phyloP scores from a whole-genome alignment of 2,329 filamentous ascomycete genomes.

The Penicillium sp. region DNA sequence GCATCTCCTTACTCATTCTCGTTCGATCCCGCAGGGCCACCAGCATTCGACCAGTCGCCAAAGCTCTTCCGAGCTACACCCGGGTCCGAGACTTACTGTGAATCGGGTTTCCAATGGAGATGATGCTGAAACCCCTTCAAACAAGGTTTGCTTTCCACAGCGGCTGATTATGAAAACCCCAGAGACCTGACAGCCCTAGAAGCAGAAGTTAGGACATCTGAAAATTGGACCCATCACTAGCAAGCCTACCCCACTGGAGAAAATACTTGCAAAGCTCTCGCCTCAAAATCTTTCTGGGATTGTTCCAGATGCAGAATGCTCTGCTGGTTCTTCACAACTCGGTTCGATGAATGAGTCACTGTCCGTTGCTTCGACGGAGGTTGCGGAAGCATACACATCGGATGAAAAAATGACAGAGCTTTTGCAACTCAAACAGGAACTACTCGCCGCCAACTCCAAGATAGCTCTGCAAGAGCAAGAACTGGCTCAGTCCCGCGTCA shows the following conservation, averaged over 20 bases:
- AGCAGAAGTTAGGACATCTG: conserved; percentile 52
- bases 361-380: conserved; percentile 12
- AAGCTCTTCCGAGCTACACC: conserved; percentile 35
- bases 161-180: not conserved
- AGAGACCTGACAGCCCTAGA: conserved; percentile 45
- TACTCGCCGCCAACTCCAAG: conserved; percentile 60
- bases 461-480: conserved; percentile 66
- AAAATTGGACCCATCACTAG: conserved; percentile 32
- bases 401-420: conserved; percentile 53
- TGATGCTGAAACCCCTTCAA: conserved; percentile 31
- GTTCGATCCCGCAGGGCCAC: conserved; percentile 20
- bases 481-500: conserved; percentile 62
- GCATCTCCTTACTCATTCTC: not conserved
- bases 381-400: conserved; percentile 14
- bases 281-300: conserved; percentile 32
- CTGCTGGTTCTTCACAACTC: conserved; percentile 21
- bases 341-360: conserved; percentile 21
- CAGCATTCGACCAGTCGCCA: conserved; percentile 32
- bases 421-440: conserved; percentile 60
- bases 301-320: conserved; percentile 27
- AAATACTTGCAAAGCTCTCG: conserved; percentile 52
- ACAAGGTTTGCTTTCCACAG: conserved; percentile 39
- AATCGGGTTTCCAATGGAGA: conserved; percentile 29
- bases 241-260: conserved; percentile 63
- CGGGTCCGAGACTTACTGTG: conserved; percentile 40